Conservation (phyloP, 345 rosid genomes). For the Arabidopsis arenosa region DNA sequence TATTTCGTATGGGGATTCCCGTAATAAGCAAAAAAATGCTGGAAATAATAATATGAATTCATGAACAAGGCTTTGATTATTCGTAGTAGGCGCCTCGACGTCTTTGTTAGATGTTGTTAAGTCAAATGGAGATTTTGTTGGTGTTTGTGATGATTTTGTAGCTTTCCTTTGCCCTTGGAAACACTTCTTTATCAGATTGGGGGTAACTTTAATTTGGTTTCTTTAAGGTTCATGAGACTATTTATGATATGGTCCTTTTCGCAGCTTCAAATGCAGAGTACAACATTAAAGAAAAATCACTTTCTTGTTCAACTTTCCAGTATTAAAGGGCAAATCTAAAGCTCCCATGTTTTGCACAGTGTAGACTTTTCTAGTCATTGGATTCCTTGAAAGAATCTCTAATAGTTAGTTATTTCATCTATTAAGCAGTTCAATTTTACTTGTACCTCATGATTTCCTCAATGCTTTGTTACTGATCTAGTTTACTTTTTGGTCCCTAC, state of each 20-base stretch:
- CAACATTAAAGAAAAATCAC: neutral
- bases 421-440: neutral
- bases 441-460: conserved; percentile 34
- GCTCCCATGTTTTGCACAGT: conserved; percentile 19
- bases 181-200: neutral
- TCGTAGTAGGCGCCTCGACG: neutral
- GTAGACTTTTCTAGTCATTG: conserved; percentile 29
- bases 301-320: conserved; percentile 25
- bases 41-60: no score
- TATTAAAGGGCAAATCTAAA: conserved; percentile 28
- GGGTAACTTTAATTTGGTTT: conserved; percentile 19
- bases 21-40: no score
- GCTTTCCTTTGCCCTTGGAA: neutral
- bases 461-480: conserved; percentile 13
- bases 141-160: neutral
- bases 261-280: conserved; percentile 21
- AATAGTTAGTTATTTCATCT: conserved; percentile 37
- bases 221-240: conserved; percentile 28
- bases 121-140: neutral
- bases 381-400: conserved; percentile 37
- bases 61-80: neutral
- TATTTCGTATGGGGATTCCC: no score
- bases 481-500: conserved; percentile 29
- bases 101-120: neutral
- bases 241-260: conserved; percentile 25